Conservation (phyloP, 2,329 filamentous ascomycete genomes). For the Aschersonia sp. region DNA sequence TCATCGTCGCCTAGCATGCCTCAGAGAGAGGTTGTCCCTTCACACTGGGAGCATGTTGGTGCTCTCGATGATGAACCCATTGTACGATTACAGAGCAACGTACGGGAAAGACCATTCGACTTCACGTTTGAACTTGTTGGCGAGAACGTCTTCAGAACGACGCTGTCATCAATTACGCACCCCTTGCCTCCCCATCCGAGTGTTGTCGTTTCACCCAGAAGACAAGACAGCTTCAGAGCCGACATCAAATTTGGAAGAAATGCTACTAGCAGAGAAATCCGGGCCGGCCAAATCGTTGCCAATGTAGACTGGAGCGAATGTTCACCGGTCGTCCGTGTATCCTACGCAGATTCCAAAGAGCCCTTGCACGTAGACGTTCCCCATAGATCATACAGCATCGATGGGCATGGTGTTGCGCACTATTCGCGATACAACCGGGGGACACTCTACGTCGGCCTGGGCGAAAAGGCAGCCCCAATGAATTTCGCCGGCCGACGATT, state of each 20-base stretch:
- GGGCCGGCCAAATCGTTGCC: conserved; percentile 33
- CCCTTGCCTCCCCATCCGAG: conserved; percentile 52
- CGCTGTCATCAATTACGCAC: conserved; percentile 47
- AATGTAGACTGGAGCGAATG: conserved; percentile 40
- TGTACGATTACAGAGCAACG: conserved; percentile 9
- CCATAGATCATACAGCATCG: conserved; percentile 49
- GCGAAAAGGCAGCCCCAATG: conserved; percentile 61
- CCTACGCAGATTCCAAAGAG: conserved; percentile 26
- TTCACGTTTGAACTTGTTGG: conserved; percentile 51
- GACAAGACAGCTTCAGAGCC: conserved; percentile 6
- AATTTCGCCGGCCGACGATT: conserved; percentile 54
- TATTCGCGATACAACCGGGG: conserved; percentile 48
- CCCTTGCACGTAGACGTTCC: conserved; percentile 48
- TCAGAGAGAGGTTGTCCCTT: conserved; percentile 15
- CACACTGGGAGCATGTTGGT: conserved; percentile 14
- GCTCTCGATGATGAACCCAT: conserved; percentile 11
- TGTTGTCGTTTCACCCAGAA: conserved; percentile 24
- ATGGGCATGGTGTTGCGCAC: conserved; percentile 47
- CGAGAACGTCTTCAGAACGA: conserved; percentile 51
- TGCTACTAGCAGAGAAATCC: conserved; percentile 23
- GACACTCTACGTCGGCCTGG: conserved; percentile 54
- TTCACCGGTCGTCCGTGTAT: conserved; percentile 42
- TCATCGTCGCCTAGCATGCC: conserved; percentile 6
- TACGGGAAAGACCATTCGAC: conserved; percentile 24
- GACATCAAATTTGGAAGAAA: neutral